Evolutionary conservation across 83 land plant species (phyloP).

Genomic region (Picea abies): DNA sequence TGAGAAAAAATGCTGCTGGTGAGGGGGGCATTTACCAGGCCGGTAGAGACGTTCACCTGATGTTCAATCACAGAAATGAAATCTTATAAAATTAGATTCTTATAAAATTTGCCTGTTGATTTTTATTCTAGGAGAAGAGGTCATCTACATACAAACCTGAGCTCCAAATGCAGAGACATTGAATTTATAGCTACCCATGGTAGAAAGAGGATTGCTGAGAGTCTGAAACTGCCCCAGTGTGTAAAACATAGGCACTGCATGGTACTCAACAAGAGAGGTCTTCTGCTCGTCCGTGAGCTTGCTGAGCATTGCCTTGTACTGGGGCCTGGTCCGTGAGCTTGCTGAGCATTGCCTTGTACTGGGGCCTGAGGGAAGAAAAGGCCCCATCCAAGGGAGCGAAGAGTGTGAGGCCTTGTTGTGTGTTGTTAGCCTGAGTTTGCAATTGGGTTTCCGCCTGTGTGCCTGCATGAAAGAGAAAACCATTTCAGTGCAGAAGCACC

Average conservation of each 20-base stretch:
- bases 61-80: not conserved
- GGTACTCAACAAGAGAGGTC: slow-evolving; percentile 12
- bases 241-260: slow-evolving; percentile 10
- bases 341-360: not conserved
- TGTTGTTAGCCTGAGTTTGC: slow-evolving; percentile 12
- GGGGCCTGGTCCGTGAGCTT: not conserved
- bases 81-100: too few relatives aligned
- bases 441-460: slow-evolving; percentile 8
- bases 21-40: slow-evolving; percentile 13
- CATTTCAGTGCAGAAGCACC: too few relatives aligned
- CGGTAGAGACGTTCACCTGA: slow-evolving; percentile 11
- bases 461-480: not conserved
- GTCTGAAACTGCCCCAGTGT: not conserved
- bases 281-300: not conserved
- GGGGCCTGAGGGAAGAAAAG: not conserved
- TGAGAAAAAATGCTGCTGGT: slow-evolving; percentile 11
- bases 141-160: not conserved
- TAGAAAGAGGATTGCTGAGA: slow-evolving; percentile 5
- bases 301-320: not conserved
- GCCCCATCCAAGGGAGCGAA: not conserved
- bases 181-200: slow-evolving; percentile 15
- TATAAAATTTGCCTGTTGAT: too few relatives aligned
- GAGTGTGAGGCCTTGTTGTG: slow-evolving; percentile 10
- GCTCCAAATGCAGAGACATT: slow-evolving; percentile 15
- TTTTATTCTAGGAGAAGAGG: too few relatives aligned